These are phyloP conservation scores for Mortierella sp. DNA, from an alignment of 371 early-diverging fungal genomes.

Conservation along the genomic window DNA sequence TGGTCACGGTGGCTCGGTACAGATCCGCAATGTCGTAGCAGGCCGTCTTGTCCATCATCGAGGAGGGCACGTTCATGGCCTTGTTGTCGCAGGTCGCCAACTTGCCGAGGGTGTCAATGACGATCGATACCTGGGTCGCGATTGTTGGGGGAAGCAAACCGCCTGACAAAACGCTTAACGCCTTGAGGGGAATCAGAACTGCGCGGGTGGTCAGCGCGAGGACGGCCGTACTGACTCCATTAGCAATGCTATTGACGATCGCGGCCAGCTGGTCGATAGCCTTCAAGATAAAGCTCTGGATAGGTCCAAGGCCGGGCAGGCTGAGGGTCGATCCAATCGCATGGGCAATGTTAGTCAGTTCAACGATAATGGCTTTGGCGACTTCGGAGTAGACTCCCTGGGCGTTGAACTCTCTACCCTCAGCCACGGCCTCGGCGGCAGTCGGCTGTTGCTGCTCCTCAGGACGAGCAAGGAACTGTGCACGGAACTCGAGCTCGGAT, in stretches of 20 bases:
- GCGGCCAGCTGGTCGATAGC: too few relatives aligned
- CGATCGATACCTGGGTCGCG: too few relatives aligned
- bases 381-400: background rate
- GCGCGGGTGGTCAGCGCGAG: too few relatives aligned
- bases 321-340: too few relatives aligned
- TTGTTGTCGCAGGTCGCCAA: background rate
- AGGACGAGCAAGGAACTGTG: conserved; percentile 12
- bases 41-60: background rate
- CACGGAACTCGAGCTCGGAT: conserved; percentile 30
- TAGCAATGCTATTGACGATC: too few relatives aligned
- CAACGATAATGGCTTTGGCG: background rate
- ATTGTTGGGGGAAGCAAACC: too few relatives aligned
- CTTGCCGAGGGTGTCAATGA: background rate
- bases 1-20: conserved; percentile 20
- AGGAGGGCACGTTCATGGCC: background rate
- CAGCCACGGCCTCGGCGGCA: background rate
- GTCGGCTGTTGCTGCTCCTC: background rate
- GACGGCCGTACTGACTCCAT: too few relatives aligned
- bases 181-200: too few relatives aligned
- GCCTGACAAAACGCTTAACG: too few relatives aligned
- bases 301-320: too few relatives aligned
- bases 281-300: too few relatives aligned
- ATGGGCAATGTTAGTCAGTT: background rate
- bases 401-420: conserved; percentile 4
- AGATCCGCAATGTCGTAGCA: conserved; percentile 22